Percentiles rank a stretch among this genome's conserved stretches.
phyloP scores from a whole-genome alignment of 257 asterid species.

The Echites panduratus region DNA sequence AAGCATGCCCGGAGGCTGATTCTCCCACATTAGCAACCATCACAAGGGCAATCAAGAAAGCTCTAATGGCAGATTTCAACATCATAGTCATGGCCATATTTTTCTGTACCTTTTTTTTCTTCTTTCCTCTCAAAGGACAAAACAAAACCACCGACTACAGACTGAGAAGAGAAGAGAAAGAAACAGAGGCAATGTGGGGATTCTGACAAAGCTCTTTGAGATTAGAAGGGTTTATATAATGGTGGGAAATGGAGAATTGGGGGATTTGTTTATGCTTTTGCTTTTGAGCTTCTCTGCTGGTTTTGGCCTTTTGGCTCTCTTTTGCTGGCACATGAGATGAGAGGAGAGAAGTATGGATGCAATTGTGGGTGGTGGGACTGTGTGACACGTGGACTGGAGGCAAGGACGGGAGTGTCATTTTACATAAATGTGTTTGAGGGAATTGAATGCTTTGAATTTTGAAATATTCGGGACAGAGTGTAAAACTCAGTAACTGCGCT shows the following conservation, averaged over 20 bases:
- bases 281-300: not conserved
- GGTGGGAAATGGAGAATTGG: not conserved
- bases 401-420: not conserved
- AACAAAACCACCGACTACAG: not conserved
- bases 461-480: not conserved
- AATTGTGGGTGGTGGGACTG: not conserved
- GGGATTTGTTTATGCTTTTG: not conserved
- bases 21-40: conserved; percentile 8
- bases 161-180: not conserved
- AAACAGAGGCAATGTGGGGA: not conserved
- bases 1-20: conserved; percentile 40
- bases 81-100: not conserved
- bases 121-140: not conserved
- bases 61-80: not conserved
- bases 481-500: too few relatives aligned
- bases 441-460: not conserved
- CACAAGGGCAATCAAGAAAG: not conserved
- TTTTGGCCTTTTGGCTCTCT: not conserved
- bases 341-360: not conserved
- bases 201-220: not conserved
- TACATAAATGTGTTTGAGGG: too few relatives aligned
- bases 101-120: not conserved
- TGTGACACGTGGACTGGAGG: not conserved
- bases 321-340: not conserved
- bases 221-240: not conserved